Evolutionary conservation across 352 stramenopile genomes (phyloP).

Genomic region (Phytopythium aichiense): DNA sequence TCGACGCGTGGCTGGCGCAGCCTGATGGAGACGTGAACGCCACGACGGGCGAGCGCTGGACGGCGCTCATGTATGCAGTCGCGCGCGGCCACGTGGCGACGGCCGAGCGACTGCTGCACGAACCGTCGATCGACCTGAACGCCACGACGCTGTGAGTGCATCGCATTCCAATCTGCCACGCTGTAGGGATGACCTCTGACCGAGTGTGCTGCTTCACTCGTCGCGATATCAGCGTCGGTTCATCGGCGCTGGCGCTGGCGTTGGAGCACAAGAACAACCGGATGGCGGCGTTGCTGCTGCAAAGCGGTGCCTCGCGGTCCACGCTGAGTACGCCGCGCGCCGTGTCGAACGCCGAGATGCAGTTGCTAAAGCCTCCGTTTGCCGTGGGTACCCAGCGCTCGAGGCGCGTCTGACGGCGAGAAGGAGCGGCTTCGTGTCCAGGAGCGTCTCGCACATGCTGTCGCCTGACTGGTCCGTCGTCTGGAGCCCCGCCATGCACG

Average conservation of each 20-base stretch:
- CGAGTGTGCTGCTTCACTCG: not conserved
- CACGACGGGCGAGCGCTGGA: slow-evolving; percentile 59
- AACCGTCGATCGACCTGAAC: slow-evolving; percentile 46
- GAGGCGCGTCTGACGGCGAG: slow-evolving; percentile 18
- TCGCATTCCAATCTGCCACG: not conserved
- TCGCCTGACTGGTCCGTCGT: slow-evolving; percentile 47
- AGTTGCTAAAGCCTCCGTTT: not conserved
- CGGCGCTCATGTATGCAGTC: slow-evolving; percentile 63
- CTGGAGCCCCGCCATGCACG: slow-evolving; percentile 51
- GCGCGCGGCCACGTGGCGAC: slow-evolving; percentile 40
- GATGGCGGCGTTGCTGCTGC: slow-evolving; percentile 37
- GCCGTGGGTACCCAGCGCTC: slow-evolving; percentile 16
- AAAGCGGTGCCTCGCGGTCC: slow-evolving; percentile 44
- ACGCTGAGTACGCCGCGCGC: slow-evolving; percentile 23
- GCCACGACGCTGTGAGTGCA: slow-evolving; percentile 42
- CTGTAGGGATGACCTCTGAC: not conserved
- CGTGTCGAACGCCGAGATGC: not conserved
- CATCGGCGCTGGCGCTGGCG: slow-evolving; percentile 53
- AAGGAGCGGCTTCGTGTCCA: slow-evolving; percentile 26
- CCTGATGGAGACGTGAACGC: slow-evolving; percentile 43
- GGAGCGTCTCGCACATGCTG: slow-evolving; percentile 41
- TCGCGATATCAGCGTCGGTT: slow-evolving; percentile 27
- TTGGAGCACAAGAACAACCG: slow-evolving; percentile 40
- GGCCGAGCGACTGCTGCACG: slow-evolving; percentile 33
- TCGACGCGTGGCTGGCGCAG: slow-evolving; percentile 36